Conservation (phyloP, 1,139 yeast species). For the Lipomyces yarrowii region DNA sequence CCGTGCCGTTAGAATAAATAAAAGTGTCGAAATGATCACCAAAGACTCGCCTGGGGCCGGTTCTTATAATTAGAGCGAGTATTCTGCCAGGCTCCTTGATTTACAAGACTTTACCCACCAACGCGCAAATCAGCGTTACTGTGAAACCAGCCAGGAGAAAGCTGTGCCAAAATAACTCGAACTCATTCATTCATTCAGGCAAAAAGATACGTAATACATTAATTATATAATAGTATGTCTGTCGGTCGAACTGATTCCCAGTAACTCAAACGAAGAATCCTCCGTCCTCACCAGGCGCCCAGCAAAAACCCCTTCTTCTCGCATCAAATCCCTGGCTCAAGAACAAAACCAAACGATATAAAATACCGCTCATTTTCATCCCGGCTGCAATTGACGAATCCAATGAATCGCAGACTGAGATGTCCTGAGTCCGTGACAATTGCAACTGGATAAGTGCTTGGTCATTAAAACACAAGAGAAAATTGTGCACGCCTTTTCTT, state of each 20-base stretch:
- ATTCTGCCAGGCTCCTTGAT: background rate
- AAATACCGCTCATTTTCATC: background rate
- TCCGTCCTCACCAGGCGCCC: slow-evolving; percentile 29
- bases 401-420: background rate
- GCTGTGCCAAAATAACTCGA: too few species aligned
- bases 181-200: background rate
- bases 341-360: background rate
- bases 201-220: background rate
- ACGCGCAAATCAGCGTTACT: background rate
- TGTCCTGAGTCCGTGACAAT: background rate
- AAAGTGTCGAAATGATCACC: background rate
- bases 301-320: slow-evolving; percentile 14
- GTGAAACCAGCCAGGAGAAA: background rate
- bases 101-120: background rate
- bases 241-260: slow-evolving; percentile 31
- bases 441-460: background rate
- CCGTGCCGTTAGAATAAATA: too few species aligned
- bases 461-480: background rate
- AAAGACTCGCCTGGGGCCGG: background rate
- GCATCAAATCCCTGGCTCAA: background rate
- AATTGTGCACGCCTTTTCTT: background rate
- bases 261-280: slow-evolving; percentile 11
- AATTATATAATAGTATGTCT: background rate
- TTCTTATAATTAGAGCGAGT: background rate
- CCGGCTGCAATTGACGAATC: background rate